Evolutionary conservation across 208 protist species (phyloP).

Genomic region (Acanthamoeba royreba): DNA sequence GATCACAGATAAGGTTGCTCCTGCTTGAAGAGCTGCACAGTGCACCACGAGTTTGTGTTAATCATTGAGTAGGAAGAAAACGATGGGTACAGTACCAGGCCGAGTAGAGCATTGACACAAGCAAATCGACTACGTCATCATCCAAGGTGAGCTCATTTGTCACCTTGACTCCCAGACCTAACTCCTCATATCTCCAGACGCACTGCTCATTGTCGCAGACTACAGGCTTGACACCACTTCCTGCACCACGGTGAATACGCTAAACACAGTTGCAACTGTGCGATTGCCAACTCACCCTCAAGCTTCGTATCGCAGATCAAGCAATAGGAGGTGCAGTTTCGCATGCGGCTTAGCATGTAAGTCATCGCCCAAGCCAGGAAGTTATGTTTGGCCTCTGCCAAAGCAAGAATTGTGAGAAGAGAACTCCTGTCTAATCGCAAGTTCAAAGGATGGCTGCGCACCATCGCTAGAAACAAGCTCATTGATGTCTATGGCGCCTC

Average conservation of each 20-base stretch:
- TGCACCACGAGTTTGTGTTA: neutral
- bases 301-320: neutral
- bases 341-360: constrained; percentile 21
- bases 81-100: neutral
- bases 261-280: neutral
- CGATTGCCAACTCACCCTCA: neutral
- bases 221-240: constrained; percentile 4
- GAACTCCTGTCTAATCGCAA: no score
- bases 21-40: neutral
- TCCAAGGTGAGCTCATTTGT: neutral
- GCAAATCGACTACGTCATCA: neutral
- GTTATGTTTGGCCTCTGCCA: constrained; percentile 5
- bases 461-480: neutral
- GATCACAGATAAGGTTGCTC: constrained; percentile 3
- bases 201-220: neutral
- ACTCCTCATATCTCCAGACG: constrained; percentile 29
- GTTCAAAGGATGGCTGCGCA: neutral
- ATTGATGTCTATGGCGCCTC: neutral
- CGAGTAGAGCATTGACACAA: neutral
- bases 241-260: neutral
- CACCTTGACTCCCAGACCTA: neutral
- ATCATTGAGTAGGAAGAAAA: neutral
- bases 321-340: neutral
- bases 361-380: constrained; percentile 13
- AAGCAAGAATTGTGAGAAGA: neutral